These are phyloP conservation scores for Trichoderma sp. DNA, from an alignment of 2,329 filamentous ascomycete genomes.

Conservation along the genomic window DNA sequence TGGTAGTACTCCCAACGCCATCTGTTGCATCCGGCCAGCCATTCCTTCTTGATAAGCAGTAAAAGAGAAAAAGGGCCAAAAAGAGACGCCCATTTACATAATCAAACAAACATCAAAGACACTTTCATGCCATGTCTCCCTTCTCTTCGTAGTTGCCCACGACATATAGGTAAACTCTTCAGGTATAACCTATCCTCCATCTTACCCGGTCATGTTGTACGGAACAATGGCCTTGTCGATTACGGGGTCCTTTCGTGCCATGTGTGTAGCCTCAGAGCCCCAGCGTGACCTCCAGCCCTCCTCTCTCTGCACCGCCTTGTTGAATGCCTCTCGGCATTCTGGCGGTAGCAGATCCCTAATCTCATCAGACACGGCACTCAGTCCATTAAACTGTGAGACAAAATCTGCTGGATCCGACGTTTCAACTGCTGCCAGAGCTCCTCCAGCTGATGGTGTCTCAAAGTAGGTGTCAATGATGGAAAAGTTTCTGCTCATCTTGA, in stretches of 20 bases:
- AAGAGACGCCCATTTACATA: background rate
- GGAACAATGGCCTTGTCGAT: conserved; percentile 65
- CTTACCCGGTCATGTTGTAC: conserved; percentile 45
- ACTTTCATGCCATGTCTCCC: background rate
- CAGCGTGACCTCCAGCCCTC: conserved; percentile 70
- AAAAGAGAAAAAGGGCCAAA: background rate
- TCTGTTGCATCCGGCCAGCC: conserved; percentile 6
- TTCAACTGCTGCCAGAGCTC: conserved; percentile 46
- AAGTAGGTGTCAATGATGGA: conserved; percentile 54
- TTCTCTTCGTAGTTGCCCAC: background rate
- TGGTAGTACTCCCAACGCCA: conserved; percentile 19
- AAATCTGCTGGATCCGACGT: conserved; percentile 45
- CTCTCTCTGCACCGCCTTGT: conserved; percentile 64
- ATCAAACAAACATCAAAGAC: background rate
- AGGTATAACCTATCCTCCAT: conserved; percentile 6
- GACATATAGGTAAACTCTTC: background rate
- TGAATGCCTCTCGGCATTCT: conserved; percentile 71
- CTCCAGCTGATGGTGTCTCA: conserved; percentile 48
- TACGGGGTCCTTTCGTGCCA: conserved; percentile 49
- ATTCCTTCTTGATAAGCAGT: background rate
- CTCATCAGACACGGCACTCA: conserved; percentile 63
- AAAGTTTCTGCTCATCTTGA: conserved; percentile 54
- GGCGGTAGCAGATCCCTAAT: conserved; percentile 63
- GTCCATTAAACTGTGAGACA: conserved; percentile 55
- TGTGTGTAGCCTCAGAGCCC: conserved; percentile 63